Base-by-base conservation (phyloP, 2,329 filamentous ascomycete species). In the Coleophoma cylindrospora region DNA sequence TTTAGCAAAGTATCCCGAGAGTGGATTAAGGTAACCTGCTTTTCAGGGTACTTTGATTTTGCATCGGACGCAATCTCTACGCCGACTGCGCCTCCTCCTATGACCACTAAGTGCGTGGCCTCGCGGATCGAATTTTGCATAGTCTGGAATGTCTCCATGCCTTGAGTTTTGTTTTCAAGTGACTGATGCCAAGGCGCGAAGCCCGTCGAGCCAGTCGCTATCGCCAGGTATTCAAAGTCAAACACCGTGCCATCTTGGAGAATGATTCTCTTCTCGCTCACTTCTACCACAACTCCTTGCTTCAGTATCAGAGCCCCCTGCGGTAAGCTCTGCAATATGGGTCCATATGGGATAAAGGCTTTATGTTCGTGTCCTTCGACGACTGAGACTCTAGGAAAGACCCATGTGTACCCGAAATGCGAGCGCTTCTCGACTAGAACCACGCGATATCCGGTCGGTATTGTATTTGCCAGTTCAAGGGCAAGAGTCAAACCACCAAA, bases 331-430 rank as follows among this genome's bases (percentile, higher is more conserved):
- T 45, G 52, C 4, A 63, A 53, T 3, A 67, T 54, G 6, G 59
- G 57, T 13, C 63, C 56, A 53, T 77, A 79, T 0, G 76, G 76
- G 19, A 79, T 72, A 45, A 79, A 78, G 0, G 73, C 74, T 43
- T 70, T 70, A 27, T 72, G 58, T 47, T 77, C 74, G 36, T 72
- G 65, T 3, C 66, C 70, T 2, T 59, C 52, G 1, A 76, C 56
- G 5, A 77, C 71, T 3, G 67, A 68, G 46, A 71, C 76, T 9
- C 76, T 65, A 0, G 76, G 75, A 52, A 79, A 76, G 4, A 64
- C 63, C 57, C 74, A 80, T 0, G 70, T 64, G 48, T 73, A 74
- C 50, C 79, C 71, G 52, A 79, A 74, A 59, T 79, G 76, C 9
- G 70, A 72, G 50, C 77, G 75, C 47, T 70, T 74, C 54, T 80